Evolutionary conservation across 2,329 filamentous ascomycete genomes (phyloP).

Genomic region (Alternaria infectoria): DNA sequence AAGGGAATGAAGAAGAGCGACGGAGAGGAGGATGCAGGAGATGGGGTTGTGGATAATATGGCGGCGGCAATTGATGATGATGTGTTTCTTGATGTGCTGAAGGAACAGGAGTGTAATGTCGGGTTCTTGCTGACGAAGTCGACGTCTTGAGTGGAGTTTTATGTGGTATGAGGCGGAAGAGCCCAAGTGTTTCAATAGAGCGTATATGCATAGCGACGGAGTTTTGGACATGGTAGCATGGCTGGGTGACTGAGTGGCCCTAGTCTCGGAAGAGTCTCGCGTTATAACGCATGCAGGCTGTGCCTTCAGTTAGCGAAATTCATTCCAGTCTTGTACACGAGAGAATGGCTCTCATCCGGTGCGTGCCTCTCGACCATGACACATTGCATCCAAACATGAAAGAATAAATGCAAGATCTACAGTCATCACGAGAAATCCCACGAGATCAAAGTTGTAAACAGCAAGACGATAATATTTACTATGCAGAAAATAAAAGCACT

Average conservation of each 20-base stretch:
- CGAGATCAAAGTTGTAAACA: no score
- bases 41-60: slow-evolving; percentile 35
- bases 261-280: not conserved
- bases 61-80: slow-evolving; percentile 57
- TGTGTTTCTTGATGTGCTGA: slow-evolving; percentile 56
- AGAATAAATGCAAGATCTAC: no score
- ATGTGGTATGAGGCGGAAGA: not conserved
- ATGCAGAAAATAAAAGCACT: not conserved
- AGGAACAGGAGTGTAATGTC: slow-evolving; percentile 53
- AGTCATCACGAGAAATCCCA: no score
- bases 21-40: not conserved
- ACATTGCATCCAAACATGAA: not conserved
- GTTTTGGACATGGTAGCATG: not conserved
- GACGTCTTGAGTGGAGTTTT: slow-evolving; percentile 10
- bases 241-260: not conserved
- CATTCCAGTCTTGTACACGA: not conserved
- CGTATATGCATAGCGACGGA: slow-evolving; percentile 5
- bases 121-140: slow-evolving; percentile 59
- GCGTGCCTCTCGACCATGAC: not conserved
- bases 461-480: not conserved
- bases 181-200: not conserved
- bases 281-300: not conserved
- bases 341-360: not conserved
- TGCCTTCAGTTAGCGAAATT: not conserved
- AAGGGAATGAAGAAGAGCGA: slow-evolving; percentile 10